These are phyloP conservation scores for Anthracocystis setariae DNA, from an alignment of 1,284 basidiomycete species.

Conservation along the genomic window DNA sequence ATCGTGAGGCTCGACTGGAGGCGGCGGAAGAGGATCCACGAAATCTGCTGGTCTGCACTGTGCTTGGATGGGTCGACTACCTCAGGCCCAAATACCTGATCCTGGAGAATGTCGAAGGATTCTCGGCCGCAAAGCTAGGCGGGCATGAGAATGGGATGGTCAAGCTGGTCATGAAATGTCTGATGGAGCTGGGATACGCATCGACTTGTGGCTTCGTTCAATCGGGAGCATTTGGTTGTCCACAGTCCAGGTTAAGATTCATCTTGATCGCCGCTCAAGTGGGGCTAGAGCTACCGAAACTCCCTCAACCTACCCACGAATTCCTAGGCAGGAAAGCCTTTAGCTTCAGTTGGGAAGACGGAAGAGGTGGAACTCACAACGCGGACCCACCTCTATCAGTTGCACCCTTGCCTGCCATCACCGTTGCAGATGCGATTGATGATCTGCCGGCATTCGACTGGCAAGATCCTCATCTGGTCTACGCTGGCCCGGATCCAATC, in stretches of 20 bases:
- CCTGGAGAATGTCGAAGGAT: conserved; percentile 41
- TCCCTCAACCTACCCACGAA: conserved; percentile 27
- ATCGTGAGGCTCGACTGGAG: conserved; percentile 10
- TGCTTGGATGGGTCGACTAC: conserved; percentile 39
- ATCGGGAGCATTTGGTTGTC: conserved; percentile 26
- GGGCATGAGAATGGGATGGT: conserved; percentile 22
- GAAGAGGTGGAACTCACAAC: not conserved
- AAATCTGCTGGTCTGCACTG: conserved; percentile 29
- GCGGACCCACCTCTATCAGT: not conserved
- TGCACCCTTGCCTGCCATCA: conserved; percentile 20
- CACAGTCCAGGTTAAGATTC: conserved; percentile 28
- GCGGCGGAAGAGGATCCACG: conserved; percentile 23
- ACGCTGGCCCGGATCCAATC: conserved; percentile 16
- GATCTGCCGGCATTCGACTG: conserved; percentile 41
- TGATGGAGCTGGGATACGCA: conserved; percentile 31
- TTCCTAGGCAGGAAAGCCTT: conserved; percentile 14
- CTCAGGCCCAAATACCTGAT: conserved; percentile 23
- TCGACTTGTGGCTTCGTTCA: conserved; percentile 24
- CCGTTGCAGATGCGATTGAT: conserved; percentile 15
- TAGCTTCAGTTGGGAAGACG: conserved; percentile 21
- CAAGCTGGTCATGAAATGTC: conserved; percentile 18
- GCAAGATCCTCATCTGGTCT: conserved; percentile 34
- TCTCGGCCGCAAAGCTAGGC: conserved; percentile 19
- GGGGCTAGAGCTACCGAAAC: conserved; percentile 10
- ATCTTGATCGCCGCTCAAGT: conserved; percentile 20